phyloP scores from a whole-genome alignment of 1,284 basidiomycete species.

The Microbotryum lychnidis-dioicae region DNA sequence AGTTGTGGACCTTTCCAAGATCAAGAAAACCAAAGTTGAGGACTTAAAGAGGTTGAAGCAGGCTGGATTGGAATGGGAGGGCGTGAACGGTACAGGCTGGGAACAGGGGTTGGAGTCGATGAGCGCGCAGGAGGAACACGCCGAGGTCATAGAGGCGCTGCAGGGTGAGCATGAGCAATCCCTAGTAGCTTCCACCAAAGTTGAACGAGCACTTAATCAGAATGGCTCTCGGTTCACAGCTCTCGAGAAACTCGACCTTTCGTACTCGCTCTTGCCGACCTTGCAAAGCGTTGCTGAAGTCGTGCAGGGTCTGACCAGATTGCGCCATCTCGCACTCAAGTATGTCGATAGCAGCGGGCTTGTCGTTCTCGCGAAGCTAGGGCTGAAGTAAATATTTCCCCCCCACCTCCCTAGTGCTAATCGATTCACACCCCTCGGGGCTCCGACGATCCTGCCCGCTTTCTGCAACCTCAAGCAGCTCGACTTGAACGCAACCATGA shows the following conservation, averaged over 20 bases:
- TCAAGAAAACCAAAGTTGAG: slow-evolving; percentile 45
- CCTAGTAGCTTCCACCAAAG: not conserved
- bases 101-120: slow-evolving; percentile 46
- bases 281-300: slow-evolving; percentile 68
- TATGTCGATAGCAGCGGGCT: slow-evolving; percentile 40
- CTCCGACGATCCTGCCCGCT: slow-evolving; percentile 38
- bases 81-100: slow-evolving; percentile 49
- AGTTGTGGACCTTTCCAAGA: slow-evolving; percentile 70
- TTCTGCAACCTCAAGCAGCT: slow-evolving; percentile 58
- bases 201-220: slow-evolving; percentile 43
- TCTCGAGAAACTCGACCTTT: slow-evolving; percentile 71
- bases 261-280: slow-evolving; percentile 60
- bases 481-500: slow-evolving; percentile 63
- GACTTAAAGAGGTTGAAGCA: slow-evolving; percentile 64
- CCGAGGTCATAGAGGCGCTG: not conserved
- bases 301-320: slow-evolving; percentile 51
- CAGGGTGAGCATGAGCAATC: not conserved
- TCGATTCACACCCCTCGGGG: slow-evolving; percentile 46
- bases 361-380: not conserved
- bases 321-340: slow-evolving; percentile 70
- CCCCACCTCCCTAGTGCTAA: slow-evolving; percentile 49
- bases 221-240: slow-evolving; percentile 49
- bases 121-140: not conserved
- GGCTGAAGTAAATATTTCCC: not conserved
- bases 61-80: slow-evolving; percentile 64